phyloP scores from a whole-genome alignment of 257 asterid genomes.

The Solanum appendiculatum region DNA sequence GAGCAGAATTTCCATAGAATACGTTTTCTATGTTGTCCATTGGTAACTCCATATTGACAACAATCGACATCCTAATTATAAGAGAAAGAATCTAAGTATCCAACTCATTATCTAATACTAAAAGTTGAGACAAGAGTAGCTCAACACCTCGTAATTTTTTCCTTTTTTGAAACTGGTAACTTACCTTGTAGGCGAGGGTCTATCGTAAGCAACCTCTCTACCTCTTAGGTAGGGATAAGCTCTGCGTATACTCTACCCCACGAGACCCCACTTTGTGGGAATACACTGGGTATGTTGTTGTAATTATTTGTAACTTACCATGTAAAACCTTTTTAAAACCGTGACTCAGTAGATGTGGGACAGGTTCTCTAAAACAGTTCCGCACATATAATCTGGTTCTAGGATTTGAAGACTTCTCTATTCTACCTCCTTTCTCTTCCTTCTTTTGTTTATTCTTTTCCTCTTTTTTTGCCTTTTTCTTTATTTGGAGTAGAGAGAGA shows the following conservation, averaged over 20 bases:
- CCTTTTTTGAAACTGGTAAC: neutral
- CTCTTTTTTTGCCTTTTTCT: neutral
- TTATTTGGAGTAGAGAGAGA: neutral
- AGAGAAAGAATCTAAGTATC: neutral
- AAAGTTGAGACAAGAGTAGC: neutral
- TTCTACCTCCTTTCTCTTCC: neutral
- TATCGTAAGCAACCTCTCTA: neutral
- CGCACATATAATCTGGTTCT: neutral
- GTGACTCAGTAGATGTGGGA: neutral
- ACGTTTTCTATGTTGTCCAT: neutral
- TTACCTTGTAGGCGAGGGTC: neutral
- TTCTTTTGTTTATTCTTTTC: neutral
- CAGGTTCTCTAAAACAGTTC: neutral
- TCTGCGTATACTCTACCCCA: neutral
- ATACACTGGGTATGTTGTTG: neutral
- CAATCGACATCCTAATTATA: neutral
- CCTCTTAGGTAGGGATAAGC: neutral
- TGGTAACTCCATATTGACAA: neutral
- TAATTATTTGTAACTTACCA: neutral
- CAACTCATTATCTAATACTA: neutral
- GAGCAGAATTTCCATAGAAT: neutral
- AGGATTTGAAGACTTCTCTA: neutral
- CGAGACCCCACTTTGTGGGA: neutral
- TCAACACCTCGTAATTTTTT: neutral
- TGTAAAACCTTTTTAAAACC: neutral